Percentiles rank a stretch among this genome's conserved stretches.
Conservation (phyloP, 805 yeast species). For the Kuraishia cidri region DNA sequence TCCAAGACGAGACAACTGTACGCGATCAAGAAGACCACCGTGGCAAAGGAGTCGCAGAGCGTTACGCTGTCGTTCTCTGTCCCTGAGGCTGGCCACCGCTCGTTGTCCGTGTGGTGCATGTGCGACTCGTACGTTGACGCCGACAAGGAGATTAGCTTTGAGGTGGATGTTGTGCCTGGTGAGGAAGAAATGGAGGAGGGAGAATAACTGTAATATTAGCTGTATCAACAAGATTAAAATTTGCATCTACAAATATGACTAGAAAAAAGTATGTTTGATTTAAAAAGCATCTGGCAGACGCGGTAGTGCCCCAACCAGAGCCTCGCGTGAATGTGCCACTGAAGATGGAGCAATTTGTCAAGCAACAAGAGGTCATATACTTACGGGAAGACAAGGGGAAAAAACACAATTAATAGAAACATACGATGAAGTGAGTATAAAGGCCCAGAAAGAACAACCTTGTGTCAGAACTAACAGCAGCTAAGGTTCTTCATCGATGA, state of each 20-base stretch:
- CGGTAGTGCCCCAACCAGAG: no score
- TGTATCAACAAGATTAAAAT: not conserved
- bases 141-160: conserved; percentile 68
- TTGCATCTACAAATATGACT: not conserved
- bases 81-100: conserved; percentile 52
- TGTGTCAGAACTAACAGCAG: conserved; percentile 1
- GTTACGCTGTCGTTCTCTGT: conserved; percentile 47
- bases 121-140: conserved; percentile 92
- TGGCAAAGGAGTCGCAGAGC: conserved; percentile 42
- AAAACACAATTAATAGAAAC: no score
- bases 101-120: conserved; percentile 71
- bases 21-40: conserved; percentile 59
- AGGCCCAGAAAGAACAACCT: no score
- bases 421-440: no score
- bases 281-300: no score
- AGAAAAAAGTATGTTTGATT: not conserved
- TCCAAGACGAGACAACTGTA: conserved; percentile 47
- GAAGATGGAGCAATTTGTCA: no score
- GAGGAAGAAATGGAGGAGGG: conserved; percentile 13
- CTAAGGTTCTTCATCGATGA: conserved; percentile 86
- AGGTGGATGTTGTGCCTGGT: conserved; percentile 31
- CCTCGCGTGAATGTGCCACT: no score
- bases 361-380: no score
- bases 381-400: no score
- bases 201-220: not conserved